Percentiles rank a stretch among this genome's conserved stretches.
Conservation (phyloP, 2,329 filamentous ascomycete species). For the Myriosclerotinia curreyana region DNA sequence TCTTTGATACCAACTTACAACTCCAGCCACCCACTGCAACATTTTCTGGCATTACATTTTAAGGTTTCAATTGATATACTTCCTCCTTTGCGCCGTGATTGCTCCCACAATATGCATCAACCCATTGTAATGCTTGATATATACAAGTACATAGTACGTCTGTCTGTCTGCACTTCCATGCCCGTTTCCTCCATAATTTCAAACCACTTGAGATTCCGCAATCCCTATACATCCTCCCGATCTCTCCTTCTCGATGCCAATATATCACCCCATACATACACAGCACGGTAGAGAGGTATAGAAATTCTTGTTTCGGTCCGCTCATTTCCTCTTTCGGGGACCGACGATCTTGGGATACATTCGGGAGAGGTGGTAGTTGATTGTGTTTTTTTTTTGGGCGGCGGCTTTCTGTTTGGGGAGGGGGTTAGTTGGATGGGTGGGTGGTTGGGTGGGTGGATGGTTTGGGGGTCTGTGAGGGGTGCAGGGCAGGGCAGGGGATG, state of each 20-base stretch:
- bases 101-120: constrained; percentile 3
- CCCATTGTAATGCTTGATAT: constrained; percentile 19
- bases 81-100: constrained; percentile 18
- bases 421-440: not conserved
- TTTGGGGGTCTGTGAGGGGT: too few relatives aligned
- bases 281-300: too few relatives aligned
- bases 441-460: too few relatives aligned
- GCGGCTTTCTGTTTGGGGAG: constrained; percentile 49
- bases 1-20: constrained; percentile 17
- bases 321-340: constrained; percentile 62
- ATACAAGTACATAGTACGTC: constrained; percentile 14
- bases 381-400: constrained; percentile 64
- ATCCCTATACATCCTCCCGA: not conserved
- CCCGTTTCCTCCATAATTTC: not conserved
- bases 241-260: too few relatives aligned
- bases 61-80: constrained; percentile 8
- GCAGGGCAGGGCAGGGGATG: too few relatives aligned
- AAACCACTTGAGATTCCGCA: not conserved
- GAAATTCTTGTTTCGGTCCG: not conserved
- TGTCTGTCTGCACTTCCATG: not conserved
- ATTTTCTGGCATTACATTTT: constrained; percentile 5
- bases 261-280: too few relatives aligned
- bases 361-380: constrained; percentile 88
- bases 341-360: constrained; percentile 72
- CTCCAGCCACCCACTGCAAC: not conserved